Evolutionary conservation across 306 rosid genomes (phyloP).

Genomic region (Begonia peltatifolia): DNA sequence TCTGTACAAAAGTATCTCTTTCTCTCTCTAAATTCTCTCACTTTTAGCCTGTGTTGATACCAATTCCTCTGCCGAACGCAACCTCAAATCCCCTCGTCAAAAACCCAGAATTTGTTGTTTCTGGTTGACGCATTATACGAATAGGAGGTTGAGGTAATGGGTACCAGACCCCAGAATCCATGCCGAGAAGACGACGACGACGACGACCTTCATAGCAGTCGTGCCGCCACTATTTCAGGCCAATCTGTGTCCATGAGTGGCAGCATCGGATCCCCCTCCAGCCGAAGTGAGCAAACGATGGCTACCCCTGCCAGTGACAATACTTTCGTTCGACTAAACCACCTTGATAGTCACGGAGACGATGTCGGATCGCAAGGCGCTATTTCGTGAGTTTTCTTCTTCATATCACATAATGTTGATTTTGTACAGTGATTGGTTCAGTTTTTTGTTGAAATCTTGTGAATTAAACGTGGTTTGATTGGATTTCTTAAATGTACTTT

Average conservation of each 20-base stretch:
- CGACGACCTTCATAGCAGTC: conserved; percentile 36
- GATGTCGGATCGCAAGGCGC: conserved; percentile 77
- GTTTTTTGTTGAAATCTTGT: not conserved
- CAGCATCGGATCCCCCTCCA: conserved; percentile 81
- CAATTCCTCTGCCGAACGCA: no score
- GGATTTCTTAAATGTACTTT: not conserved
- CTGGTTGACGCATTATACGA: not conserved
- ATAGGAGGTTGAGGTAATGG: conserved; percentile 23
- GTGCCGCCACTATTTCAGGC: conserved; percentile 40
- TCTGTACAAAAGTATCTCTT: no score
- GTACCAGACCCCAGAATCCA: conserved; percentile 44
- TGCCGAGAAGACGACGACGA: conserved; percentile 57
- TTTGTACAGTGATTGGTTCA: not conserved
- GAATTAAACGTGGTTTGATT: conserved; percentile 3
- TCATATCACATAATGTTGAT: not conserved
- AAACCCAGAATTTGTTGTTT: not conserved
- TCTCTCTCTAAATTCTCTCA: no score
- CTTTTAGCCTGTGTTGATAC: no score
- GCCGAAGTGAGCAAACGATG: conserved; percentile 92
- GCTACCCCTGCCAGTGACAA: conserved; percentile 63
- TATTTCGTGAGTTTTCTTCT: conserved; percentile 37
- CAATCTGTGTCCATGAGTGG: conserved; percentile 83
- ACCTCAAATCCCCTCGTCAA: no score
- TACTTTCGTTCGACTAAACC: conserved; percentile 41
- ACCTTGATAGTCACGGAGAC: conserved; percentile 65